Evolutionary conservation across 2,329 filamentous ascomycete genomes (phyloP), one percentile per base, ranked within the genome.

Genomic region (Penicillium polonicum): DNA sequence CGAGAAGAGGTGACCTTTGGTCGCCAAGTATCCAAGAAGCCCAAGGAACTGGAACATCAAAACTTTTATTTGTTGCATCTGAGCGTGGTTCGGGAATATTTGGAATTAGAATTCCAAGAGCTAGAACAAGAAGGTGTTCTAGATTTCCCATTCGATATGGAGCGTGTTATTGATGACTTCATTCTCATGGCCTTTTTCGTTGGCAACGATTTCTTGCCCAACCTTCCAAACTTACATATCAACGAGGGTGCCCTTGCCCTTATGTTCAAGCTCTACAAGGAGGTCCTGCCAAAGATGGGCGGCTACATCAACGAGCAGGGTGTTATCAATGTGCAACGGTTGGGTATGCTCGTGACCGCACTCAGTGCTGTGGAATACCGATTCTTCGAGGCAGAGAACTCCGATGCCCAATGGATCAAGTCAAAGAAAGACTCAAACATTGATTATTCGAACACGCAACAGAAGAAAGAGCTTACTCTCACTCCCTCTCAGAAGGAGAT

Each of bases 151-250:
- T 99, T 95, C 72, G 90, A 99, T 71, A 88, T 99, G 83, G 94
- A 99, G 80, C 86, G 89, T 63, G 87, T 99, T 70, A 97, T 99
- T 78, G 94, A 99, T 74, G 94, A 99, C 80, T 99, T 99, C 76
- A 97, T 99, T 72, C 85, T 99, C 60, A 97, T 99, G 92, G 93
- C 92, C 48, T 99, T 99, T 80, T 99, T 99, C 75, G 91, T 99
- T 69, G 94, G 94, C 72, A 99, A 99, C 76, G 94, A 99, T 83
- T 99, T 99, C 79, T 83, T 99, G 74, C 94, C 94, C 3, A 97
- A 99, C 76, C 82, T 99, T 58, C 95, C 95, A 5, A 91, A 95
- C 70, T 79, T 99, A 64, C 94, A 99, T 76, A 99, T 99, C 77
- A 99, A 99, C 76, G 95, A 99, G 76, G 95, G 94, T 64, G 94